Percentiles rank a stretch among this genome's conserved stretches.
Conservation (phyloP, 2,329 filamentous ascomycete species). For the Cordyceps farinosa region DNA sequence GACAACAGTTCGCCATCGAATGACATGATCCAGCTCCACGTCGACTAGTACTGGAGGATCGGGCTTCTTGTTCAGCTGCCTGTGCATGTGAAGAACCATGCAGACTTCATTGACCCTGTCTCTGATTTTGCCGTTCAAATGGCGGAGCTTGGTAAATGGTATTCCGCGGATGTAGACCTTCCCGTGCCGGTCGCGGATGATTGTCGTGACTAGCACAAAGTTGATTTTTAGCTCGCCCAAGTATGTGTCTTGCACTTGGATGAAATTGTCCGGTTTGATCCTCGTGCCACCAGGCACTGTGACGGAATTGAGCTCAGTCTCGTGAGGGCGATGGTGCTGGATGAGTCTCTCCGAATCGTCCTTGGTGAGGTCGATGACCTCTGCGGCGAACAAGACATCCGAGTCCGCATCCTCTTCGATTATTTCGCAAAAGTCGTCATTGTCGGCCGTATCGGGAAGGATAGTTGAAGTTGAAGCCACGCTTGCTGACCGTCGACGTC, state of each 20-base stretch:
- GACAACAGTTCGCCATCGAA: constrained; percentile 40
- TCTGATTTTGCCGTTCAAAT: constrained; percentile 35
- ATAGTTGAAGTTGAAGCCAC: constrained; percentile 2
- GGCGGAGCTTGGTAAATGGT: constrained; percentile 34
- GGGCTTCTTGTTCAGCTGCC: constrained; percentile 36
- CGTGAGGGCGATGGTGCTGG: constrained; percentile 23
- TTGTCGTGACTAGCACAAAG: constrained; percentile 41
- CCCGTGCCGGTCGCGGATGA: constrained; percentile 31
- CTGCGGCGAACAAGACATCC: constrained; percentile 19
- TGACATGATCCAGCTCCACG: constrained; percentile 37
- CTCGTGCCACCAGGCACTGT: constrained; percentile 7
- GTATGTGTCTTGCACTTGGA: constrained; percentile 27
- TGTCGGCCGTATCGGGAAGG: neutral
- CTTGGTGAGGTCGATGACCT: constrained; percentile 35
- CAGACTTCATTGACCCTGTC: constrained; percentile 43
- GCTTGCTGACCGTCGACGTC: neutral
- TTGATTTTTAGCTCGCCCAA: constrained; percentile 28
- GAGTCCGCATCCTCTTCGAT: neutral
- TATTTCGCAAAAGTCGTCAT: constrained; percentile 1
- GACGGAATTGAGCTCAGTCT: constrained; percentile 24
- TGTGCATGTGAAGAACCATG: constrained; percentile 35
- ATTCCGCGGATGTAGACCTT: constrained; percentile 35
- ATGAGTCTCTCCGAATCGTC: constrained; percentile 22
- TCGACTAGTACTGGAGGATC: constrained; percentile 41
- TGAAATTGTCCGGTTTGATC: constrained; percentile 26